Conservation (phyloP, 257 asterid genomes). For the Paraleonurus japonicus region DNA sequence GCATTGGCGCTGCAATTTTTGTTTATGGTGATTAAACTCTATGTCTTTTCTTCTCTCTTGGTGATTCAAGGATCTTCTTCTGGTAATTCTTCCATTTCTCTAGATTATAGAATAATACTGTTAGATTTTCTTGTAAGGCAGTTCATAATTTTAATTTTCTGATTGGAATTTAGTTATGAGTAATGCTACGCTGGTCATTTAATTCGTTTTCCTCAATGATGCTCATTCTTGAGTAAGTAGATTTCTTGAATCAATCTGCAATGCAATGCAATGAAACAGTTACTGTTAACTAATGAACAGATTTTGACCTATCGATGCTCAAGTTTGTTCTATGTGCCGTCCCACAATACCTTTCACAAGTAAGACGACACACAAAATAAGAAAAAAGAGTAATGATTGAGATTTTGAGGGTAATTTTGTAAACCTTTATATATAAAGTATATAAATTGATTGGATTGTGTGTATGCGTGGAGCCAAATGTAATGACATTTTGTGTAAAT, state of each 20-base stretch:
- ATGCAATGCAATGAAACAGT: constrained; percentile 32
- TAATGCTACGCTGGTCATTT: constrained; percentile 19
- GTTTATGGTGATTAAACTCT: constrained; percentile 44
- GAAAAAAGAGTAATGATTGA: no score
- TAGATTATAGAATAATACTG: constrained; percentile 10
- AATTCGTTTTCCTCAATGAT: not conserved
- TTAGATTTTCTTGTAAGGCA: not conserved
- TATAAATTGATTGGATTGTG: no score
- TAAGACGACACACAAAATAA: no score
- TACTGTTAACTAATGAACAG: not conserved
- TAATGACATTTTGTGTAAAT: no score
- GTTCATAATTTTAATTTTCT: not conserved
- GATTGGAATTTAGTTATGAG: constrained; percentile 12
- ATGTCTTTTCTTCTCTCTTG: constrained; percentile 47
- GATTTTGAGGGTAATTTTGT: no score
- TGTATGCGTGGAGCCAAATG: no score
- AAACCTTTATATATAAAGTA: no score
- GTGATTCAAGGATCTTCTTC: constrained; percentile 67
- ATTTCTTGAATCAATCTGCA: constrained; percentile 18
- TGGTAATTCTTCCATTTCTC: constrained; percentile 42
- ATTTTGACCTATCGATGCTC: not conserved
- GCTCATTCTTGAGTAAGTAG: constrained; percentile 20
- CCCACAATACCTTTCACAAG: no score
- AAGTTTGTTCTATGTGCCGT: constrained; percentile 2
- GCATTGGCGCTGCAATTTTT: constrained; percentile 48